Evolutionary conservation across 768 basidiomycete genomes (phyloP), one percentile per base, ranked within the genome.

Genomic region (Atractiella rhizophila): DNA sequence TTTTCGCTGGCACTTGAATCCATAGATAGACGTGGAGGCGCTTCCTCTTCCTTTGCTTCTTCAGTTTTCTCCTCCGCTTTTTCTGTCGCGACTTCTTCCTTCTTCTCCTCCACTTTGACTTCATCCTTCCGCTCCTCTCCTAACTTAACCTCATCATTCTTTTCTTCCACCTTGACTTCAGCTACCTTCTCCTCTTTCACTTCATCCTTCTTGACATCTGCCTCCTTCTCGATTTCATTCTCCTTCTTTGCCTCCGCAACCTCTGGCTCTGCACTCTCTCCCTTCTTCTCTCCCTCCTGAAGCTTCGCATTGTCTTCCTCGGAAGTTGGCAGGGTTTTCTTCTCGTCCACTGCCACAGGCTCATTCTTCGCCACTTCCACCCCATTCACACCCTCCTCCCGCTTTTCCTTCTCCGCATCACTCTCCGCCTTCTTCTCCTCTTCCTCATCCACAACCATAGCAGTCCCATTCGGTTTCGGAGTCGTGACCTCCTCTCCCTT

Each of bases 121-220:
- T 79, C 79, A n/a, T n/a, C n/a, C n/a, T n/a, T n/a, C n/a, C n/a
- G n/a, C n/a, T n/a, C n/a, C n/a, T n/a, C n/a, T n/a, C n/a, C n/a
- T n/a, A n/a, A n/a, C n/a, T n/a, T n/a, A n/a, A n/a, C n/a, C n/a
- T n/a, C n/a, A n/a, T n/a, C n/a, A n/a, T n/a, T n/a, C 51, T 79
- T 60, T 51, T 68, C 68, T 46, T 81, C 77, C 44, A 78, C 55
- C 44, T 71, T 73, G 25, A 75, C 72, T 33, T 28, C 36, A 61
- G 43, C 60, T 23, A 59, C 43, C 60, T 65, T 44, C 57, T 60
- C 41, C 57, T 62, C 41, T 31, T 28, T 3, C 48, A 30, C 37
- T 26, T 35, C 18, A 40, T 28, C 20, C 30, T 43, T 38, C 31
- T 44, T 35, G 52, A 39, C 29, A 38, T 80, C 77, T 56, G 66